Percentiles rank a stretch among this genome's conserved stretches.
Conservation (phyloP, 305 asterid species). For the Fraxinus floribunda region DNA sequence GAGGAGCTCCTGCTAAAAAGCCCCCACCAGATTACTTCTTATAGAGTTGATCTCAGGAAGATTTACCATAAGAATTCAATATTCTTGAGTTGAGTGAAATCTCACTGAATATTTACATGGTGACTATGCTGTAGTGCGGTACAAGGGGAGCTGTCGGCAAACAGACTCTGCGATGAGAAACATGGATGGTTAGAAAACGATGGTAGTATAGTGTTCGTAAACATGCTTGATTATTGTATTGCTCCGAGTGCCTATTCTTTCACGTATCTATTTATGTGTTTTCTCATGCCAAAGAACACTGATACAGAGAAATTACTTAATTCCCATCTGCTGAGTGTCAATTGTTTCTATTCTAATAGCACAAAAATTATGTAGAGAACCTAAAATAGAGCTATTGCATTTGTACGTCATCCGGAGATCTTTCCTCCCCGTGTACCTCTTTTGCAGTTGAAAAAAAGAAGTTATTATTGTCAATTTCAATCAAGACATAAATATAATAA, state of each 20-base stretch:
- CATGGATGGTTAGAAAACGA: constrained; percentile 1
- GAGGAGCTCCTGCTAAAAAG: constrained; percentile 78
- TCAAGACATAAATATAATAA: background rate
- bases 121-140: background rate
- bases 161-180: background rate
- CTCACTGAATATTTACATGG: constrained; percentile 9
- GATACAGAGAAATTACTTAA: background rate
- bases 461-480: background rate
- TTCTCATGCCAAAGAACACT: background rate
- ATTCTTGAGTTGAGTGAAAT: background rate
- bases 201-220: background rate
- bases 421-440: background rate
- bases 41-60: constrained; percentile 27
- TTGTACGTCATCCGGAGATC: constrained; percentile 1
- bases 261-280: background rate
- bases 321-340: background rate
- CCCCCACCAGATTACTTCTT: constrained; percentile 95
- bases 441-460: background rate
- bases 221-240: background rate
- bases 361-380: background rate
- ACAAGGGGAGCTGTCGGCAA: constrained; percentile 1
- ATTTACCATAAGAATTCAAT: background rate
- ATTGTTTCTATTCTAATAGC: background rate
- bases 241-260: constrained; percentile 9
- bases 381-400: background rate